Base-by-base conservation (phyloP, 306 rosid genomes). In the Herpetospermum pedunculosum region DNA sequence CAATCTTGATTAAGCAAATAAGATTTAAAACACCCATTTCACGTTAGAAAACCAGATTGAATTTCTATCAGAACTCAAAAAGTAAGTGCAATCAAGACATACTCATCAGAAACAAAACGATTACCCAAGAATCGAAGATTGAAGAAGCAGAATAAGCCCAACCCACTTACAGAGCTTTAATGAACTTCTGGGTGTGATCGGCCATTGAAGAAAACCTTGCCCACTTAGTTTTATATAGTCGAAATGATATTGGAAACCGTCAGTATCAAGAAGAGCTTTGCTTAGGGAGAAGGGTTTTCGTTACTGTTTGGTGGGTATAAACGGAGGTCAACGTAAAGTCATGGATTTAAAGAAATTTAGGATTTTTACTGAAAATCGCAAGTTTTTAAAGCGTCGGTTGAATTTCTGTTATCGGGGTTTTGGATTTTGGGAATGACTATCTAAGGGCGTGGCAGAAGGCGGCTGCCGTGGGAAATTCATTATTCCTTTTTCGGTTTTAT, bases 271-370 rank as follows among this genome's bases (percentile, higher is more conserved):
- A 43, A 69, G 34, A 43, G 38, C n/a, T 25, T 69, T 69, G 25
- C 72, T 65, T 65, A 65, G 26, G 48, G 1, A 65, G 72, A 65
- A 40, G 72, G 72, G 72, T 65, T 65, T 54, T 65, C 41, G 11
- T 38, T 10, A 43, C 30, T 13, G 23, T 0, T 40, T 26, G 9
- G n/a, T 13, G 53, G 52, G 54, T 7, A 14, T 0, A 65, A 65
- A 8, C 25, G 10, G 5, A 1, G 54, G 73, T 68, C 54, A 68
- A 68, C 29, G 49, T 8, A 23, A 14, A 37, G 71, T 64, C 49
- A 9, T 35, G 19, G 49, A 34, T 40, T 12, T 13, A 67, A 37
- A 6, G n/a, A 60, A 32, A 60, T 18, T 30, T 13, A 12, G 32
- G 15, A 5, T 15, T 10, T 8, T 4, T 52, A 40, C 34, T 65